Evolutionary conservation across 2,329 filamentous ascomycete genomes (phyloP).

Genomic region (Aspergillus hortae): DNA sequence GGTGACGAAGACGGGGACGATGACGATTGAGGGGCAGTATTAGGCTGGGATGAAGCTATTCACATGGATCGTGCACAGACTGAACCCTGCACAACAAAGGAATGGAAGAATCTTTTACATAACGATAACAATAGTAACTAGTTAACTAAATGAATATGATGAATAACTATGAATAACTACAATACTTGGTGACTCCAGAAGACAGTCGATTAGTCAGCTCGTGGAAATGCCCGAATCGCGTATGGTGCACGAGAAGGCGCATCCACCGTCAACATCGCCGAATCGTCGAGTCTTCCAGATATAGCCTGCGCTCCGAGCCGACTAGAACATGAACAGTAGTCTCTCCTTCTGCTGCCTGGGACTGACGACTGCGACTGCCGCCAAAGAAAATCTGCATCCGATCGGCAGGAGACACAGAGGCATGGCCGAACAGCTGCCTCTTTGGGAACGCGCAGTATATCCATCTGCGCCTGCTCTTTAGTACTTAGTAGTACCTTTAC

Average conservation of each 20-base stretch:
- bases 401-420: not conserved
- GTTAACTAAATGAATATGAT: too few species aligned
- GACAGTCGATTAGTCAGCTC: conserved; percentile 7
- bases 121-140: too few species aligned
- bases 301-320: not conserved
- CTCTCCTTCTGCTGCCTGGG: not conserved
- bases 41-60: not conserved
- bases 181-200: too few species aligned
- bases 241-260: conserved; percentile 12
- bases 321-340: not conserved
- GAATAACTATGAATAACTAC: too few species aligned
- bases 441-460: not conserved
- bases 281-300: conserved; percentile 7
- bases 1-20: conserved; percentile 63
- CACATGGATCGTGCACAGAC: too few species aligned
- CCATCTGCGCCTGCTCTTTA: not conserved
- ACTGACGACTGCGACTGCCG: not conserved
- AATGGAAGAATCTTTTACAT: too few species aligned
- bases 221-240: conserved; percentile 19
- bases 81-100: not conserved
- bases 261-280: not conserved
- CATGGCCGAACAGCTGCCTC: conserved; percentile 2
- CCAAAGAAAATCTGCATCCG: not conserved
- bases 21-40: conserved; percentile 58
- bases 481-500: too few species aligned